Evolutionary conservation across 2,329 filamentous ascomycete species (phyloP).

Genomic region (Gaeumannomyces tritici): DNA sequence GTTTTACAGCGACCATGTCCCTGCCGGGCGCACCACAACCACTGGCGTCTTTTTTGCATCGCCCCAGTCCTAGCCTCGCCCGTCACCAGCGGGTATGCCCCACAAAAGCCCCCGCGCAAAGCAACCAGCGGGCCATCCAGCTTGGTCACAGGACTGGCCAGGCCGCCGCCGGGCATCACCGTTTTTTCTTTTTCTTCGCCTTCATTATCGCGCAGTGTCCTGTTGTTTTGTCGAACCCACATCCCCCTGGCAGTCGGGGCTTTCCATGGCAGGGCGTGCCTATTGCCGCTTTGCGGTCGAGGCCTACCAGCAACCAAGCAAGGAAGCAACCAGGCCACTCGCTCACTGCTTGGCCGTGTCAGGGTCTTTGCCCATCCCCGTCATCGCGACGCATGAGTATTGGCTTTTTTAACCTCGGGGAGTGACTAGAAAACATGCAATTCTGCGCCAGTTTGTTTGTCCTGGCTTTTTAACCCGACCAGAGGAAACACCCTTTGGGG

Average conservation of each 20-base stretch:
- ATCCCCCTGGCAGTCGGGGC: background rate
- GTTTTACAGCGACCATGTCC: too few species aligned
- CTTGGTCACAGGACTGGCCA: background rate
- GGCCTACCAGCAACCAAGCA: too few species aligned
- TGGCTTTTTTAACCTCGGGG: too few species aligned
- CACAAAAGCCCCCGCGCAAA: background rate
- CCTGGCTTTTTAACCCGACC: background rate
- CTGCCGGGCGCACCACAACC: too few species aligned
- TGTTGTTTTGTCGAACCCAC: background rate
- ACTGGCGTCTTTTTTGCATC: background rate
- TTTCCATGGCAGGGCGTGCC: background rate
- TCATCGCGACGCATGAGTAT: too few species aligned
- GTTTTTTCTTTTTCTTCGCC: background rate
- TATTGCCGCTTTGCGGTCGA: too few species aligned
- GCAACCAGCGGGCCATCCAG: background rate
- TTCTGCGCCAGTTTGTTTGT: too few species aligned
- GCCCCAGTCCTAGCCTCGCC: background rate
- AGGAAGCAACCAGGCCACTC: too few species aligned
- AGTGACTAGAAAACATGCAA: background rate
- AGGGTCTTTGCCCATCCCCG: too few species aligned
- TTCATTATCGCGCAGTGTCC: too few species aligned
- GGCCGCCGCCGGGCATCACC: too few species aligned
- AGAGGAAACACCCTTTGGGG: background rate
- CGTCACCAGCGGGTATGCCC: background rate
- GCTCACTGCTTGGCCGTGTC: too few species aligned